Evolutionary conservation across 2,329 filamentous ascomycete species (phyloP).

Genomic region (Ophiostoma novo-ulmi): DNA sequence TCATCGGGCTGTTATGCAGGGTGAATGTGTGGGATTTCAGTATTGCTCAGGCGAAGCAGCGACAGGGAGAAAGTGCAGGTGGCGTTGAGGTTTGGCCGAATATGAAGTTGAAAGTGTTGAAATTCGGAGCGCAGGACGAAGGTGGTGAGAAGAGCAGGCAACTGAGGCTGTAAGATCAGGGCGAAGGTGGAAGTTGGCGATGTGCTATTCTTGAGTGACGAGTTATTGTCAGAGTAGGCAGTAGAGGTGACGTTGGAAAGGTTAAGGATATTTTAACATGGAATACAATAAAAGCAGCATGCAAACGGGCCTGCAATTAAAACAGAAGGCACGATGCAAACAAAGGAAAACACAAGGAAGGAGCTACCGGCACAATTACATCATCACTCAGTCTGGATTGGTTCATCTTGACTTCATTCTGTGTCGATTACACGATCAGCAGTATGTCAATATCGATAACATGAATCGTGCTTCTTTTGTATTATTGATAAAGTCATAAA

Average conservation of each 20-base stretch:
- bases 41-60: not conserved
- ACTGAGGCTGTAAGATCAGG: not conserved
- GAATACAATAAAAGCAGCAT: not conserved
- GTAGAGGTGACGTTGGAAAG: not conserved
- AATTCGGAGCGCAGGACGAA: too few species aligned
- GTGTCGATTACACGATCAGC: not conserved
- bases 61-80: not conserved
- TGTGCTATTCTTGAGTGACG: not conserved
- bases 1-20: not conserved
- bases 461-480: not conserved
- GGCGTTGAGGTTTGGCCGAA: not conserved
- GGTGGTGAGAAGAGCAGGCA: not conserved
- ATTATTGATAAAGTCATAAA: not conserved
- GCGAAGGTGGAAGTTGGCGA: not conserved
- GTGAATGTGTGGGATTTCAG: not conserved
- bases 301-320: not conserved
- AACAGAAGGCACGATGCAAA: constrained; percentile 17
- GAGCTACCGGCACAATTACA: not conserved
- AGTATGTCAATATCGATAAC: not conserved
- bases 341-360: constrained; percentile 12
- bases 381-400: not conserved
- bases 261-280: too few species aligned
- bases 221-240: not conserved
- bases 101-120: not conserved
- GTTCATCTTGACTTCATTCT: not conserved